Evolutionary conservation across 129 eudicot species (phyloP).

Genomic region (Pseudognaphalium luteoalbum): DNA sequence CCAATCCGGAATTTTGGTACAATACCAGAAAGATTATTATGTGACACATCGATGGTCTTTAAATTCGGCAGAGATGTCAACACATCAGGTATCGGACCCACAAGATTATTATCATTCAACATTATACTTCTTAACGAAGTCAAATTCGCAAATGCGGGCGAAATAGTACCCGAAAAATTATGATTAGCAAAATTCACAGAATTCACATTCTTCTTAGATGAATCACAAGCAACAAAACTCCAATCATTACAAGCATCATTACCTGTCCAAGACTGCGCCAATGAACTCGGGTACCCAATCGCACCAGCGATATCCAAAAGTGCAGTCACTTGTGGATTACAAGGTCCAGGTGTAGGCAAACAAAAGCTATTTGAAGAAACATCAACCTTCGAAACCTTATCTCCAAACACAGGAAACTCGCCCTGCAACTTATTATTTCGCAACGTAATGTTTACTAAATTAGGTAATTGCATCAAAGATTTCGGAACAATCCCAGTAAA

Average conservation of each 20-base stretch:
- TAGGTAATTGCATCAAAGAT: constrained; percentile 34
- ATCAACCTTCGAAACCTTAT: constrained; percentile 19
- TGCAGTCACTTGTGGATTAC: constrained; percentile 63
- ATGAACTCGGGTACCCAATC: constrained; percentile 51
- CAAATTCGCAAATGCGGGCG: constrained; percentile 56
- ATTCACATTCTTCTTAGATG: constrained; percentile 36
- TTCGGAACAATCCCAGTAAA: constrained; percentile 59
- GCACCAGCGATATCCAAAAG: constrained; percentile 57
- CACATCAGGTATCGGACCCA: constrained; percentile 47
- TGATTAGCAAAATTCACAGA: constrained; percentile 36
- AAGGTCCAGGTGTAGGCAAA: constrained; percentile 46
- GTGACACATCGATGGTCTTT: constrained; percentile 43
- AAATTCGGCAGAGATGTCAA: constrained; percentile 45
- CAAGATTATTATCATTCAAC: constrained; percentile 52
- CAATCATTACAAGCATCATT: constrained; percentile 56
- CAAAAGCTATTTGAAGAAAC: constrained; percentile 53
- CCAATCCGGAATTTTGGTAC: constrained; percentile 33
- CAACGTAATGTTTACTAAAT: constrained; percentile 43
- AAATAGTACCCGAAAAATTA: constrained; percentile 49
- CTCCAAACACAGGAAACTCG: constrained; percentile 43
- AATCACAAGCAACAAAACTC: constrained; percentile 50
- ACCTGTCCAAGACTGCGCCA: constrained; percentile 58
- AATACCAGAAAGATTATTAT: constrained; percentile 57
- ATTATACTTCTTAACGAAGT: constrained; percentile 39
- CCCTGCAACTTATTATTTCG: constrained; percentile 70